Base-by-base conservation (phyloP, 768 basidiomycete species). In the Auriscalpium vulgare region DNA sequence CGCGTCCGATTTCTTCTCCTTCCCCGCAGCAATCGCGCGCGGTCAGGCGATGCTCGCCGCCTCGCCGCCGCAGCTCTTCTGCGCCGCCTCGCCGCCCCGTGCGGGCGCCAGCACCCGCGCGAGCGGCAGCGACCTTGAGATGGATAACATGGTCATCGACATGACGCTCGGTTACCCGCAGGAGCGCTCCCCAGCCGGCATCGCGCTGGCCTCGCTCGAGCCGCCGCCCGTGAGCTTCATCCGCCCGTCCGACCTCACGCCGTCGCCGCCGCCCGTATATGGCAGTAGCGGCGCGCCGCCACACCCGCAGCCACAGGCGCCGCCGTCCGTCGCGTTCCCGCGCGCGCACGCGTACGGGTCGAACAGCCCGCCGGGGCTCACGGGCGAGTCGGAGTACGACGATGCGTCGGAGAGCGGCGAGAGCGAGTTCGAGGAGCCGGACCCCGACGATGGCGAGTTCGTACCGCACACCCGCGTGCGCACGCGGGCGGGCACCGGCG, bases 331-430 rank as follows among this genome's bases (percentile, higher is more conserved):
- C 35, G n/a, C 38, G 40, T 40, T 37, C 51, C 50, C 50, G 35
- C 10, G 34, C 34, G n/a, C 34, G 50, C 10, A 50, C 11, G 29
- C 23, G 16, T 36, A 3, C 14, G 60, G 58, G 34, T 62, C 60
- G 21, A 56, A 55, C 49, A 60, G 58, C 46, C 60, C 60, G 23
- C 60, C 60, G 6, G 60, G 50, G 29, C 50, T 62, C n/a, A 56
- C 55, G 2, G 50, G 50, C 7, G 60, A 59, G 49, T 55, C 53
- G 45, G 58, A 59, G 19, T 48, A 61, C 37, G 58, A 62, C n/a
- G 13, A 60, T 2, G 49, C 44, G 14, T 58, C 56, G 37, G 59
- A 60, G 13, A 56, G 55, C 1, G 60, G 60, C 36, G 60, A 62
- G 29, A 62, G 60, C 29, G 60, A 62, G 34, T 40, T 44, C 17